Base-by-base conservation (phyloP, 208 protist genomes). In the Tritrichomonas musculus region DNA sequence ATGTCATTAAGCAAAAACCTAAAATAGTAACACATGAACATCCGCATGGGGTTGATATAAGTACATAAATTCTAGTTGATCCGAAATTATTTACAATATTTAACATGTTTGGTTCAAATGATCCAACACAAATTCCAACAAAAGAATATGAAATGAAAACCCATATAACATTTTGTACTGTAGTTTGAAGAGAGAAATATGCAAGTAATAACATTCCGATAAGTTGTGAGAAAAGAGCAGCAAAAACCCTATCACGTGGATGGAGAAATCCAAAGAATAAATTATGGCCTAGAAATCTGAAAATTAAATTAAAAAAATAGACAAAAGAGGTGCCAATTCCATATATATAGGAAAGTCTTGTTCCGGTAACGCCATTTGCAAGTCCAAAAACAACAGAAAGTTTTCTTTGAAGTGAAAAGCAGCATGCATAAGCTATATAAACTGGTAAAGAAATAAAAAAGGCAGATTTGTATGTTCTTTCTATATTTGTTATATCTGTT, bases 381-480 rank as follows among this genome's bases (percentile, higher is more conserved):
- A 82, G 41, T 2, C 73, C 73, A 50, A 82, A 82, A 49, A 82
- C 73, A 82, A 47, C n/a, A n/a, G n/a, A 25, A 50, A 82, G 41
- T 17, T 36, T 49, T 25, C 41, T 25, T 30, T 82, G 73, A 20
- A 82, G 41, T 36, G 73, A 82, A 25, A 82, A 82, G 41, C 73
- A 82, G 20, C 73, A 82, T n/a, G 73, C 73, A 53, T 82, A 82
- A n/a, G 39, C 73, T 30, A 82, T 44, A 30, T 53, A 82, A 53
- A 82, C 73, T 82, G 73, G 73, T n/a, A 53, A 20, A n/a, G 73
- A 53, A 82, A 82, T 44, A 20, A 82, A 53, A 36, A 82, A 82
- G 20, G 41, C 73, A 53, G 14, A n/a, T 11, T 5, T 50, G 25
- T 82, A 82, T 22, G 73, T 82, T 82, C 25, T 44, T 5, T 75